phyloP scores from a whole-genome alignment of 306 rosid genomes.

The Cicer yamashitae region DNA sequence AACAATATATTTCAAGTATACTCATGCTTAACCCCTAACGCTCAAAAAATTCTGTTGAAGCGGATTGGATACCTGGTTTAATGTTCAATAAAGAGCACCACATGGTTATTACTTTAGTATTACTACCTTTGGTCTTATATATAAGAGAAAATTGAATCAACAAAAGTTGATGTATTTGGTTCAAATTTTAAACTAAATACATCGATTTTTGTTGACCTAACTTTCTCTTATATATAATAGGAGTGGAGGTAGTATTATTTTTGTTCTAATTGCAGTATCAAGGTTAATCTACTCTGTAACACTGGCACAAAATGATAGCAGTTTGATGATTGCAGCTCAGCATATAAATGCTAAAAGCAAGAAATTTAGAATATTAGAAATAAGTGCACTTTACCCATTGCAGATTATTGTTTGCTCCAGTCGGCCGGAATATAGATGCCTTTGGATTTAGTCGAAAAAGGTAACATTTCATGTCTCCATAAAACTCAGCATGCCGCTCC shows the following conservation, averaged over 20 bases:
- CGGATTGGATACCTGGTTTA: background rate
- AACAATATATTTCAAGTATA: background rate
- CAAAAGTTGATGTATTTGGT: too few species aligned
- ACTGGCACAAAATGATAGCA: background rate
- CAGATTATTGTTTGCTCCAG: conserved; percentile 81
- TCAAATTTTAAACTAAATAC: too few species aligned
- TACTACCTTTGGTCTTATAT: too few species aligned
- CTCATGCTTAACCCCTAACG: background rate
- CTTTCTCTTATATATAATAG: too few species aligned
- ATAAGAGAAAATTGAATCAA: too few species aligned
- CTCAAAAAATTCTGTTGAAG: background rate
- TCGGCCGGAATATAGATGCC: conserved; percentile 78
- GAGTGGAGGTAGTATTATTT: background rate
- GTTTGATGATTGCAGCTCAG: background rate
- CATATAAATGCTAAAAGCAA: background rate
- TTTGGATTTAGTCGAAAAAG: conserved; percentile 80
- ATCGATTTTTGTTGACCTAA: too few species aligned
- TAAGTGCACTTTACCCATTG: conserved; percentile 77
- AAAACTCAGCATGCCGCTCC: conserved; percentile 92
- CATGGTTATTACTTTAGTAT: background rate
- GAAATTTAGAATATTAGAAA: conserved; percentile 20
- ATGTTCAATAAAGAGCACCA: background rate
- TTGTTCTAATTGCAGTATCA: background rate
- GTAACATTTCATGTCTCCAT: conserved; percentile 85
- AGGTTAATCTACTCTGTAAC: background rate